phyloP scores from a whole-genome alignment of 2,329 filamentous ascomycete genomes.

The Colletotrichum neosansevieriae region DNA sequence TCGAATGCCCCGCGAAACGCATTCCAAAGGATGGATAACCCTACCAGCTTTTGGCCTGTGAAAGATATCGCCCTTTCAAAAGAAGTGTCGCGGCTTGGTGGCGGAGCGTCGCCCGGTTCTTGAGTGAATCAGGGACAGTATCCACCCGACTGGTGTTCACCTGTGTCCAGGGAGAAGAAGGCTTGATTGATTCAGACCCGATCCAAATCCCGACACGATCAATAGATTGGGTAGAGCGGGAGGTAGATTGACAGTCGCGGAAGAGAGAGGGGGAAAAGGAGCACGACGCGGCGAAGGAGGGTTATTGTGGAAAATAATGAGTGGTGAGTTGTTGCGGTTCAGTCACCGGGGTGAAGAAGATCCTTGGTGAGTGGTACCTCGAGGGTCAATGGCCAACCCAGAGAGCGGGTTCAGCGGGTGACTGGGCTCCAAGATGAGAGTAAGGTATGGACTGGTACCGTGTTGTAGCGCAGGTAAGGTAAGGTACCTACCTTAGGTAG shows the following conservation, averaged over 20 bases:
- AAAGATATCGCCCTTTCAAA: neutral
- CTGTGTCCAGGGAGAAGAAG: constrained; percentile 27
- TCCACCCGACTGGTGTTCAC: constrained; percentile 11
- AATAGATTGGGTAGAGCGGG: neutral
- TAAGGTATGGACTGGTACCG: neutral
- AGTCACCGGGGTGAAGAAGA: constrained; percentile 31
- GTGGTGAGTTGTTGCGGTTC: constrained; percentile 15
- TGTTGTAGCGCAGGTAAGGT: neutral
- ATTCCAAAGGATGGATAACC: constrained; percentile 4
- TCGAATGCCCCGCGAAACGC: constrained; percentile 3
- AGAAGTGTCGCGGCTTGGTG: constrained; percentile 27
- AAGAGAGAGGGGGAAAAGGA: constrained; percentile 16
- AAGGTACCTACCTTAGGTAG: neutral
- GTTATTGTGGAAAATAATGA: constrained; percentile 31
- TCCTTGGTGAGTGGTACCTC: constrained; percentile 18
- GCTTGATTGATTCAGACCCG: constrained; percentile 10
- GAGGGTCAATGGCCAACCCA: constrained; percentile 16
- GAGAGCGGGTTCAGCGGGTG: constrained; percentile 27
- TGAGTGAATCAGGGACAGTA: constrained; percentile 36
- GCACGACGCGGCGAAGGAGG: constrained; percentile 14
- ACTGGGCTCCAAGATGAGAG: constrained; percentile 7
- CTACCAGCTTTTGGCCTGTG: neutral
- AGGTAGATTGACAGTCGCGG: neutral
- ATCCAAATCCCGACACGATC: constrained; percentile 32
- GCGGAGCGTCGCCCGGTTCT: constrained; percentile 30